Base-by-base conservation (phyloP, 148 eudicot species). In the Tetragonia tetragonoides region DNA sequence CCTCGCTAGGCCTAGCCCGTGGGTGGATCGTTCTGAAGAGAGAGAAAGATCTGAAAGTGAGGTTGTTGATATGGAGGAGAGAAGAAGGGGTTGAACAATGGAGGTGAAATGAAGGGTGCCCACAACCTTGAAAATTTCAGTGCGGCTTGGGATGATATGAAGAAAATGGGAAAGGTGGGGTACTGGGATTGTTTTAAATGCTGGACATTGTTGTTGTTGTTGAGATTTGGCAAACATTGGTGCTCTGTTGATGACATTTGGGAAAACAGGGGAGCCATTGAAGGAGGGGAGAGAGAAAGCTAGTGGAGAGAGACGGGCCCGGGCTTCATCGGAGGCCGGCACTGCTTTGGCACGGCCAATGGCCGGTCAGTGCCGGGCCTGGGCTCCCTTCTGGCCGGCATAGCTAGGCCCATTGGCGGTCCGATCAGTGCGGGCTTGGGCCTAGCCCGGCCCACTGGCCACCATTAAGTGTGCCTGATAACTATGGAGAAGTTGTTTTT, bases 151-250 rank as follows among this genome's bases (percentile, higher is more conserved):
- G 34, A 28, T 28, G 34, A 28, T 0, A 68, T 40, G 68, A 47
- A 12, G 94, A 90, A 85, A 92, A 87, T 0, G 93, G 93, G 77
- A 74, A 90, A 0, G 92, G 88, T 2, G 85, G 66, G 20, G 89
- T 54, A 16, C 34, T 28, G 34, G 1, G 34, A 28, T 28, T 28
- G 80, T 74, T 16, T 68, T 78, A 85, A 92, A 88, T 0, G 93
- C 93, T 20, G 93, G 92, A 75, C 92, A 89, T 39, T 79, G 23
- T 8, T 49, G 10, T 8, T 49, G 53, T 28, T 28, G 34, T 2
- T 21, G 44, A 42, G 77, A 15, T 56, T 61, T 53, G 67, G 66
- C 16, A 79, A 80, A 79, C 85, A 85, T 42, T 68, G 34, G 64
- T 76, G 72, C 34, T 2, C 1, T 62, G 40, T 37, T 72, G 74